These are phyloP conservation scores for Ziziphus jujuba DNA, from an alignment of 306 rosid genomes.

Conservation along the genomic window DNA sequence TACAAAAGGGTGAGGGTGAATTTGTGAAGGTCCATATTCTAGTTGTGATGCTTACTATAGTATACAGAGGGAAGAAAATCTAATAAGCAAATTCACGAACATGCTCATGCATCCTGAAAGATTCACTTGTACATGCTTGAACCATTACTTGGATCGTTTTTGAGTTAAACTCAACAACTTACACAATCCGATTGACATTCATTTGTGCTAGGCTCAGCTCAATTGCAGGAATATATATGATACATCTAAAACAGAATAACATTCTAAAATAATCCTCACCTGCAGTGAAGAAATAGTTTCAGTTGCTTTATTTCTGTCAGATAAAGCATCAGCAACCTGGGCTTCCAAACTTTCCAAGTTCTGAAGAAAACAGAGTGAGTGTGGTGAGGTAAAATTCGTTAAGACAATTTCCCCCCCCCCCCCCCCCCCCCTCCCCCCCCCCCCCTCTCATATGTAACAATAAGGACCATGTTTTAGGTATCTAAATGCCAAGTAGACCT, in stretches of 20 bases:
- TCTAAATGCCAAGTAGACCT: constrained; percentile 45
- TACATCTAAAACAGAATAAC: constrained; percentile 15
- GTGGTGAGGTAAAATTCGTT: constrained; percentile 13
- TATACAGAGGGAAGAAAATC: background rate
- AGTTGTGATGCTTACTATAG: background rate
- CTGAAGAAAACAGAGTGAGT: constrained; percentile 45
- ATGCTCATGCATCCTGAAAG: background rate
- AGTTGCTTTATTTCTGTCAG: constrained; percentile 84
- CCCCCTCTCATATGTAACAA: background rate
- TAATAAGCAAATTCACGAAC: background rate
- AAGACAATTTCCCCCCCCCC: no score
- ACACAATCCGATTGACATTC: background rate
- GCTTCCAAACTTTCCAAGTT: constrained; percentile 86
- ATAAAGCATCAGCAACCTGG: constrained; percentile 87
- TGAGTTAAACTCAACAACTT: background rate
- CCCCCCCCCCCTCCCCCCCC: no score
- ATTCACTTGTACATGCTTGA: background rate
- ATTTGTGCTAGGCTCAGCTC: constrained; percentile 3
- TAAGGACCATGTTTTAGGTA: constrained; percentile 3
- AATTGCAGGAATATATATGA: background rate
- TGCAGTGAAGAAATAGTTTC: constrained; percentile 88
- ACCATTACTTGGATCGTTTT: background rate
- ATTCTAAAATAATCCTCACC: constrained; percentile 48
- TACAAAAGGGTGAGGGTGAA: background rate
- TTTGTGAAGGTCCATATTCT: background rate